Conservation (phyloP, 306 rosid species). For the Rosa lucieae region DNA sequence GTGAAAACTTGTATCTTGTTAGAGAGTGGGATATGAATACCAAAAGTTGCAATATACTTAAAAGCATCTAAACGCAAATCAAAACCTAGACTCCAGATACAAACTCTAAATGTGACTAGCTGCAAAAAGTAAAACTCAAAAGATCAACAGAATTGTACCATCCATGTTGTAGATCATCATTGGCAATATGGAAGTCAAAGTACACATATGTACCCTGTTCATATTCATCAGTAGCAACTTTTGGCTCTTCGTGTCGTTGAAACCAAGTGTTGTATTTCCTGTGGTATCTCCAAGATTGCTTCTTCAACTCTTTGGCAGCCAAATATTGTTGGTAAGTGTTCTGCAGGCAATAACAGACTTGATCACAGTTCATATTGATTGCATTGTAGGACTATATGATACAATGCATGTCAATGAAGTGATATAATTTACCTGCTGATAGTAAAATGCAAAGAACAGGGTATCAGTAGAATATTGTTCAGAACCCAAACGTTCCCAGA, state of each 20-base stretch:
- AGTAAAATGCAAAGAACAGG: constrained; percentile 88
- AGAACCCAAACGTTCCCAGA: constrained; percentile 84
- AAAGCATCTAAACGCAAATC: neutral
- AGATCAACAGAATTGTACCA: constrained; percentile 54
- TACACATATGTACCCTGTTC: constrained; percentile 96
- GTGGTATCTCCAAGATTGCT: constrained; percentile 99
- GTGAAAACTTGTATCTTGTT: neutral
- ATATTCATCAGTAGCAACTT: constrained; percentile 96
- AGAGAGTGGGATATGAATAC: neutral
- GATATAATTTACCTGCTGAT: constrained; percentile 69
- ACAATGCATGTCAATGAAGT: constrained; percentile 4
- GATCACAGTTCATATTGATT: constrained; percentile 23
- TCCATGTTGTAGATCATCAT: constrained; percentile 88
- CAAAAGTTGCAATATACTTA: neutral
- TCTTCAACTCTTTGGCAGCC: constrained; percentile 98
- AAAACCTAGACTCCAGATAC: neutral
- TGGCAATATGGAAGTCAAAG: constrained; percentile 88
- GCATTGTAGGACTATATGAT: neutral
- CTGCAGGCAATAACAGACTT: constrained; percentile 44
- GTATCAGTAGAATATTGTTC: constrained; percentile 76
- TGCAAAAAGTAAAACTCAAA: constrained; percentile 5
- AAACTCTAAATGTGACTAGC: constrained; percentile 11
- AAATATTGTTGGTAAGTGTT: constrained; percentile 91
- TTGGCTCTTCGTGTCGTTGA: constrained; percentile 97
- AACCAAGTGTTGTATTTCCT: constrained; percentile 93